Evolutionary conservation across 2,329 filamentous ascomycete species (phyloP).

Genomic region (Cadophora luteo-olivacea): DNA sequence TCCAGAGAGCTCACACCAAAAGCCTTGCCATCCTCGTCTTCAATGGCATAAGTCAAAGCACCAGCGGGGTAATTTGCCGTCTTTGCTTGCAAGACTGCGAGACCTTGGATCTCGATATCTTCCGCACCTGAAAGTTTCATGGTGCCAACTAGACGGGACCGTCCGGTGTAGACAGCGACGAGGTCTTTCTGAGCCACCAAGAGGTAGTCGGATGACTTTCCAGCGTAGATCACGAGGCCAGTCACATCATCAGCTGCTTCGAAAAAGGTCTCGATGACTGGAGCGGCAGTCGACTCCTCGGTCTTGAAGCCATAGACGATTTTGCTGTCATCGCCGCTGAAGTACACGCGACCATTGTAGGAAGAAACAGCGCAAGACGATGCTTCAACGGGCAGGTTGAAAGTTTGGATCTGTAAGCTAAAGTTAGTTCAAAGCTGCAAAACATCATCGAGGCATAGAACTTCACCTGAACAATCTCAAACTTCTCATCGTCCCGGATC

Average conservation of each 20-base stretch:
- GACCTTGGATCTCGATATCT: constrained; percentile 15
- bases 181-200: constrained; percentile 14
- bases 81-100: constrained; percentile 10
- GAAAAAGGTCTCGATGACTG: constrained; percentile 8
- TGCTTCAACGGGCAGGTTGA: constrained; percentile 13
- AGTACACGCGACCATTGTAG: constrained; percentile 8
- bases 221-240: constrained; percentile 9
- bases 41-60: constrained; percentile 8
- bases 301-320: constrained; percentile 15
- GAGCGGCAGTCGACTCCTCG: not conserved
- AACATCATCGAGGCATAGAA: not conserved
- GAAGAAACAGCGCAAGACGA: constrained; percentile 16
- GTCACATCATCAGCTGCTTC: constrained; percentile 17
- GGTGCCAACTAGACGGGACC: constrained; percentile 12
- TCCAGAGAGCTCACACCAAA: constrained; percentile 13
- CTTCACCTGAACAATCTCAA: constrained; percentile 14
- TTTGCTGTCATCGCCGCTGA: constrained; percentile 9
- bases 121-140: constrained; percentile 10
- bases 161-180: constrained; percentile 14
- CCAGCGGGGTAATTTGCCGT: constrained; percentile 10
- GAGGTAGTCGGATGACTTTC: constrained; percentile 12
- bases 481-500: not conserved
- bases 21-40: constrained; percentile 4
- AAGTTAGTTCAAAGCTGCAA: not conserved
- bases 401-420: constrained; percentile 5